A percentile compares a stretch with the other conserved stretches of the same genome.
Conservation (phyloP, 1,139 yeast species). For the Meyerozyma sp. region DNA sequence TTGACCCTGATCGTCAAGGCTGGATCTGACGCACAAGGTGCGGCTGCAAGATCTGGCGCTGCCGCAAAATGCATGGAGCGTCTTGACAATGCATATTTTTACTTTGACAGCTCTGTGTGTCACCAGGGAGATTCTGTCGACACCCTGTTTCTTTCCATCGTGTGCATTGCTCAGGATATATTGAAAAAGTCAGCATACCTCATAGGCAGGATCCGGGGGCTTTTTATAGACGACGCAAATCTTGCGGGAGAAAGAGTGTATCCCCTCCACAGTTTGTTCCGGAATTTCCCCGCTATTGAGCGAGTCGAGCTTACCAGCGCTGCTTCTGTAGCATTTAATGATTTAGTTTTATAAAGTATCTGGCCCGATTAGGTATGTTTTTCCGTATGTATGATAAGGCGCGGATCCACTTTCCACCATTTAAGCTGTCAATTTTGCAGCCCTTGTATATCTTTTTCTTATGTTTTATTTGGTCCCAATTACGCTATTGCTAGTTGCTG, state of each 20-base stretch:
- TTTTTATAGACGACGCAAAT: conserved; percentile 30
- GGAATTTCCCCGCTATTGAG: conserved; percentile 32
- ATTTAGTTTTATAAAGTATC: conserved; percentile 7
- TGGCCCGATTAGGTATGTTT: background rate
- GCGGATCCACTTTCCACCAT: background rate
- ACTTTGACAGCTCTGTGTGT: conserved; percentile 27
- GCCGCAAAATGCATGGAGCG: background rate
- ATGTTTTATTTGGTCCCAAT: background rate
- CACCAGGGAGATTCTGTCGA: conserved; percentile 5
- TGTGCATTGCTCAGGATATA: conserved; percentile 31
- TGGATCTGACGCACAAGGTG: background rate
- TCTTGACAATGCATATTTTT: conserved; percentile 27
- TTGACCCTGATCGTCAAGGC: background rate
- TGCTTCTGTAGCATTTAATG: conserved; percentile 10
- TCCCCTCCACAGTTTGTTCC: conserved; percentile 25
- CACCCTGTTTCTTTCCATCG: conserved; percentile 21
- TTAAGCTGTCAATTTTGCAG: background rate
- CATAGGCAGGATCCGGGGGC: conserved; percentile 28
- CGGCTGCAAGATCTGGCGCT: background rate
- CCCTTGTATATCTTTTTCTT: background rate
- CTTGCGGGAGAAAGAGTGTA: conserved; percentile 29
- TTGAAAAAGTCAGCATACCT: conserved; percentile 31
- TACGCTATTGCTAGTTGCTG: conserved; percentile 1
- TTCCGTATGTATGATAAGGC: background rate
- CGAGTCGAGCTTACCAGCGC: conserved; percentile 26